Percentiles rank a stretch among this genome's conserved stretches.
Conservation (phyloP, 108 stramenopile species). For the Nitzschia sp. region DNA sequence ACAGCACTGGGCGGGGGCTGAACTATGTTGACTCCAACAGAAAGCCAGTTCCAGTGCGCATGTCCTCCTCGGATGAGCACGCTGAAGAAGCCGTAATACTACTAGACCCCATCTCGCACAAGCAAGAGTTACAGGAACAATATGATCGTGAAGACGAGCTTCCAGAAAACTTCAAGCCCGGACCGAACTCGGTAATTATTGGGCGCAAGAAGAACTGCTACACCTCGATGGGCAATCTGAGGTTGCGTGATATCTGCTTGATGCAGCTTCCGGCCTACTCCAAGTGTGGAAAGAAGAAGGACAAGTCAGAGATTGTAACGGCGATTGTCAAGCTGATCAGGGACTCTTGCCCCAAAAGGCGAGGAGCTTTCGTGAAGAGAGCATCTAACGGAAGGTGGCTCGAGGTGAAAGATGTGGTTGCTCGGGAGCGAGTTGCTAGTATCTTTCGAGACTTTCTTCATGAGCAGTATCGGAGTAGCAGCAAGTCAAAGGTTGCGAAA, state of each 20-base stretch:
- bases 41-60: too few species aligned
- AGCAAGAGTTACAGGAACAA: neutral
- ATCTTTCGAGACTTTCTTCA: constrained; percentile 33
- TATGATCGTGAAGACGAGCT: constrained; percentile 10
- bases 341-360: constrained; percentile 11
- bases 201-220: constrained; percentile 22
- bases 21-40: neutral
- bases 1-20: neutral
- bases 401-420: constrained; percentile 14
- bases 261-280: constrained; percentile 19
- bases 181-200: constrained; percentile 25
- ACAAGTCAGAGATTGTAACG: constrained; percentile 10
- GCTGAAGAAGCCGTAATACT: too few species aligned
- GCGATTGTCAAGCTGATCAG: constrained; percentile 12
- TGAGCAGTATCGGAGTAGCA: constrained; percentile 30
- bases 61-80: too few species aligned
- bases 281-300: constrained; percentile 21
- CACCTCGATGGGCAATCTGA: constrained; percentile 25
- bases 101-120: too few species aligned
- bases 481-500: constrained; percentile 28
- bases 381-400: constrained; percentile 11
- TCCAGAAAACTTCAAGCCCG: constrained; percentile 22
- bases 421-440: constrained; percentile 18
- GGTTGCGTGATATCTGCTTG: constrained; percentile 16
- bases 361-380: constrained; percentile 28